Evolutionary conservation across 176 grass and related monocot species (phyloP), one percentile per base, ranked within the genome.

Genomic region (Cenchrus purpureus): DNA sequence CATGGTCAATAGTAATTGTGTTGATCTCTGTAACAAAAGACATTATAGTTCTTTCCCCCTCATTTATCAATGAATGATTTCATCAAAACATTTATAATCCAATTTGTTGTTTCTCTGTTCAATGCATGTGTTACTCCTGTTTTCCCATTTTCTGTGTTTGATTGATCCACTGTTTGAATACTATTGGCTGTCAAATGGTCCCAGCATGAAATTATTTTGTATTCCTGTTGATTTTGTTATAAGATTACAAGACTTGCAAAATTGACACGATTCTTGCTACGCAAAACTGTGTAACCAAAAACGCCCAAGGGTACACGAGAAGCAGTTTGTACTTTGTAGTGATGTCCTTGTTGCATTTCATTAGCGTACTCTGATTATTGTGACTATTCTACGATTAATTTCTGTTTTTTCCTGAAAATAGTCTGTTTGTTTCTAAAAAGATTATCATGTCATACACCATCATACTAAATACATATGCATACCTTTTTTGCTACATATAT

Each of bases 31-130:
- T 70, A 53, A 70, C 83, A 83, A 61, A 53, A 68, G 73, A 73
- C 37, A 73, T 79, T 90, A 87, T 73, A 90, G 75, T 83, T 90
- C 58, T 77, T 60, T 70, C 59, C 52, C 53, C 65, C 72, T 42
- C 79, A 77, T 59, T 76, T 68, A 74, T 83, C 74, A 87, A 69
- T 68, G 74, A 87, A 87, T 60, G 44, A 79, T 69, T 87, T 79
- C 25, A 37, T 81, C 44, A 63, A 81, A 76, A 45, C 62, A 75
- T 53, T 85, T 31, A 85, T 62, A n/a, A 52, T 87, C 6, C n/a
- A 68, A 32, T 79, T 19, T 75, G 29, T 85, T 68, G 42, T 78
- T 0, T 17, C 29, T 82, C 37, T 49, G 22, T 20, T 77, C 1
- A 83, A 65, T 74, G n/a, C 28, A 40, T 29, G 51, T 73, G 37